phyloP scores from a whole-genome alignment of 2,329 filamentous ascomycete species.

The Neofusicoccum sp. region DNA sequence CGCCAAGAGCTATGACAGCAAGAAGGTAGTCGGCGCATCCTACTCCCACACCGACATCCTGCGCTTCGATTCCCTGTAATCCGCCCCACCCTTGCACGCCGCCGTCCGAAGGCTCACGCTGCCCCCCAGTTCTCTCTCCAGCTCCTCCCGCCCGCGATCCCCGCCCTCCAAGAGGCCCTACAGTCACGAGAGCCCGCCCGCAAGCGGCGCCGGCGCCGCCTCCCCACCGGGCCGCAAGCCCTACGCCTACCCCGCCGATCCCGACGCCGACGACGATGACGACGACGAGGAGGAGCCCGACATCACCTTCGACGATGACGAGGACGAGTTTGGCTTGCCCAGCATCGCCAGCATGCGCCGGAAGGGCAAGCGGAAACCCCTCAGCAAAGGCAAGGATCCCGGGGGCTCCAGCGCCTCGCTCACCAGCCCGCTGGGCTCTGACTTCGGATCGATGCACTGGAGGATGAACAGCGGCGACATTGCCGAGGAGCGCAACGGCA shows the following conservation, averaged over 20 bases:
- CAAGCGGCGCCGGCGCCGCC: conserved; percentile 52
- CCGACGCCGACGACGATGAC: conserved; percentile 67
- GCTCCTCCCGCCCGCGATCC: conserved; percentile 69
- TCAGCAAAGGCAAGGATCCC: conserved; percentile 49
- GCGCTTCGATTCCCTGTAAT: conserved; percentile 80
- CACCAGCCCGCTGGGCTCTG: conserved; percentile 12
- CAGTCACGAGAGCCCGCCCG: conserved; percentile 60
- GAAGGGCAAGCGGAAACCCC: conserved; percentile 57
- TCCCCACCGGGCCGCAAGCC: conserved; percentile 61
- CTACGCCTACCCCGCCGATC: conserved; percentile 80
- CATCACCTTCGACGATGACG: conserved; percentile 82
- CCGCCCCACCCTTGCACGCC: conserved; percentile 20
- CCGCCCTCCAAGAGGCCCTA: conserved; percentile 63
- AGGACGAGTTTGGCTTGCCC: conserved; percentile 93
- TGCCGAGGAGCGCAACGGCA: conserved; percentile 75
- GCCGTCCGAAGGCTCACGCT: conserved; percentile 12
- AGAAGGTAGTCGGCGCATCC: conserved; percentile 84
- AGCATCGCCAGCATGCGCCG: conserved; percentile 90
- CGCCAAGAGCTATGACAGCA: conserved; percentile 53
- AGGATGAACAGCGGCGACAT: conserved; percentile 91
- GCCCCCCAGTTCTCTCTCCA: conserved; percentile 12
- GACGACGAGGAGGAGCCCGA: conserved; percentile 65
- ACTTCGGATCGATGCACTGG: conserved; percentile 40
- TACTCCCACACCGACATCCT: conserved; percentile 97
- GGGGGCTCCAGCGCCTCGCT: conserved; percentile 36